These are phyloP conservation scores for Rhizophora apiculata DNA, from an alignment of 345 rosid species.

Conservation along the genomic window DNA sequence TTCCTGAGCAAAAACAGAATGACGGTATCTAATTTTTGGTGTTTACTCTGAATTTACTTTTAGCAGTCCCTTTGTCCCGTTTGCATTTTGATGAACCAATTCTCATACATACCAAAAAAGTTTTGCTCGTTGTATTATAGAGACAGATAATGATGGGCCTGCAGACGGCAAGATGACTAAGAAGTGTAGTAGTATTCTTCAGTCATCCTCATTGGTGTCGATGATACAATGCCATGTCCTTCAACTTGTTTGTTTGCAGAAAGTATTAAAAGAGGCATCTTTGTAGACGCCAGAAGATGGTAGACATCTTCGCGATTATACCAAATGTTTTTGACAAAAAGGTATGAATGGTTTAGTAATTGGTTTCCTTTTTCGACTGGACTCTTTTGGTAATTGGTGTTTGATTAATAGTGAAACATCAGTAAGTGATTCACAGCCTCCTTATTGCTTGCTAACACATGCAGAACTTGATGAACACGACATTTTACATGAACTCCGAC, in stretches of 20 bases:
- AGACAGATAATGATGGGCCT: slow-evolving; percentile 12
- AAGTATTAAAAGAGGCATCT: slow-evolving; percentile 11
- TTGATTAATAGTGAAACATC: no score
- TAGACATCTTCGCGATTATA: background rate
- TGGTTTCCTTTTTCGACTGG: no score
- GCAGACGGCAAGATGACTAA: slow-evolving; percentile 23
- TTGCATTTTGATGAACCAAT: background rate
- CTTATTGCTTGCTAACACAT: no score
- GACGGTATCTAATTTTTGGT: slow-evolving; percentile 21
- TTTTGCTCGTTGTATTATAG: slow-evolving; percentile 1
- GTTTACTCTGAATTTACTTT: background rate
- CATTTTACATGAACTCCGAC: no score
- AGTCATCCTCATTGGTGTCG: slow-evolving; percentile 36
- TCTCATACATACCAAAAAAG: background rate
- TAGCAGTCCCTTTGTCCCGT: background rate
- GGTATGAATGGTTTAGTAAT: no score
- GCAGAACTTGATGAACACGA: no score
- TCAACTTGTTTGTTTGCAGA: slow-evolving; percentile 43
- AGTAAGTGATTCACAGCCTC: no score
- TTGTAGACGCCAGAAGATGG: slow-evolving; percentile 11
- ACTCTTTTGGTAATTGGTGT: no score
- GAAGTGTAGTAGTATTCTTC: slow-evolving; percentile 7
- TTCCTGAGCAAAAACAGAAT: slow-evolving; percentile 16
- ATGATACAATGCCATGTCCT: slow-evolving; percentile 48
- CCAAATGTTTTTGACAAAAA: no score